phyloP scores from a whole-genome alignment of 768 basidiomycete genomes.

The Rossbeevera mucosa region DNA sequence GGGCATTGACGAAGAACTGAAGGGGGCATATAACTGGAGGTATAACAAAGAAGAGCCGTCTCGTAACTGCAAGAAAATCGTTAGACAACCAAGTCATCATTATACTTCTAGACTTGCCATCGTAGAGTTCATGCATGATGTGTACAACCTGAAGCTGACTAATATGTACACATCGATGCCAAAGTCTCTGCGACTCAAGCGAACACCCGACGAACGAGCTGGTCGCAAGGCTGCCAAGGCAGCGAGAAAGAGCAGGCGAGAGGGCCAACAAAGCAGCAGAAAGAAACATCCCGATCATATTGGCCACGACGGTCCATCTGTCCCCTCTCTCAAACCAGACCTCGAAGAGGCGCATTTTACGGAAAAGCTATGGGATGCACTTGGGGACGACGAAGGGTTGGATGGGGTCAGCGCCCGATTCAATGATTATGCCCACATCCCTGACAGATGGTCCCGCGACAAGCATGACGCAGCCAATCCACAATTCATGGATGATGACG shows the following conservation, averaged over 20 bases:
- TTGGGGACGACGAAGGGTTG: conserved; percentile 68
- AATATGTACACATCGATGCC: conserved; percentile 29
- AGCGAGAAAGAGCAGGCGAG: neutral
- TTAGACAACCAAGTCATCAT: conserved; percentile 8
- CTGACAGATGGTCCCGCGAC: conserved; percentile 57
- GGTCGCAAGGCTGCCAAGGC: conserved; percentile 36
- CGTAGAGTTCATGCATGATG: neutral
- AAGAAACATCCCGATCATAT: neutral
- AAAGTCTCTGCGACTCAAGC: conserved; percentile 55
- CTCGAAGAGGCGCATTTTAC: conserved; percentile 63
- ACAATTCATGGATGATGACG: conserved; percentile 71
- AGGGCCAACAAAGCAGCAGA: conserved; percentile 2
- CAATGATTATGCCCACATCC: conserved; percentile 68
- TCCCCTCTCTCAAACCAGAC: conserved; percentile 34
- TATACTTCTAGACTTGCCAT: neutral
- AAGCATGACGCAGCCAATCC: conserved; percentile 41
- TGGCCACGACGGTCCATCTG: conserved; percentile 18
- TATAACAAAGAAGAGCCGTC: conserved; percentile 45
- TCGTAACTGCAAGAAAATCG: conserved; percentile 21
- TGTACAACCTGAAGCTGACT: conserved; percentile 24
- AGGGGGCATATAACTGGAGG: conserved; percentile 36
- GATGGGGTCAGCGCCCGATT: conserved; percentile 59
- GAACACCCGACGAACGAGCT: conserved; percentile 46
- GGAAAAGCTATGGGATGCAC: conserved; percentile 68
- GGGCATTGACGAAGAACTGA: conserved; percentile 59